phyloP scores from a whole-genome alignment of 192 early-diverging fungal genomes.

The Gonapodya prolifera region DNA sequence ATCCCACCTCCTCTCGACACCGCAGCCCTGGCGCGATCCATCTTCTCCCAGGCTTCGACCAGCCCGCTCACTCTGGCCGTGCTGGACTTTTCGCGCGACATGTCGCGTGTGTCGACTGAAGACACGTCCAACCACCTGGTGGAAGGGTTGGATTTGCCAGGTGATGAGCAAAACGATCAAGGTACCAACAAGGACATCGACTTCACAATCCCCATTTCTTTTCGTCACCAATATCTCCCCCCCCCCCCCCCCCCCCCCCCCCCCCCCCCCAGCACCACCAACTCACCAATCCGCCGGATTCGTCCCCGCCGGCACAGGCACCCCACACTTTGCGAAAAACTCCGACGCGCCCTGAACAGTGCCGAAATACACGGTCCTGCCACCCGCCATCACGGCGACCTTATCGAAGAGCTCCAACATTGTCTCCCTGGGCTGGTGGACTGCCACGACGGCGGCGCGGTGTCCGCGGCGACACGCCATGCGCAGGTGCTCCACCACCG shows the following conservation, averaged over 20 bases:
- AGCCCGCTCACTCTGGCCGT: background rate
- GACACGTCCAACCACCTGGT: background rate
- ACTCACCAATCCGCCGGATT: background rate
- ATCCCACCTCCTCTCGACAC: background rate
- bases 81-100: background rate
- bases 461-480: slow-evolving; percentile 34
- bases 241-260: background rate
- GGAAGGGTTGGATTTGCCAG: background rate
- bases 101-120: background rate
- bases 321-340: background rate
- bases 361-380: slow-evolving; percentile 72
- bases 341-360: slow-evolving; percentile 15
- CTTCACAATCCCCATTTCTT: background rate
- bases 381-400: slow-evolving; percentile 64
- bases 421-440: slow-evolving; percentile 73
- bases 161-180: too few species aligned
- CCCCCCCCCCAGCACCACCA: background rate
- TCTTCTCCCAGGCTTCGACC: background rate
- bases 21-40: background rate
- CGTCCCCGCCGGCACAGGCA: background rate
- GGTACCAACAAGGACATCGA: too few species aligned
- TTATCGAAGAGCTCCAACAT: slow-evolving; percentile 79
- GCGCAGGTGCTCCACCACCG: slow-evolving; percentile 54
- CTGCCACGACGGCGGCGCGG: slow-evolving; percentile 62
- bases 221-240: background rate